phyloP scores from a whole-genome alignment of 2,329 filamentous ascomycete species.

The Diaporthe sp. region DNA sequence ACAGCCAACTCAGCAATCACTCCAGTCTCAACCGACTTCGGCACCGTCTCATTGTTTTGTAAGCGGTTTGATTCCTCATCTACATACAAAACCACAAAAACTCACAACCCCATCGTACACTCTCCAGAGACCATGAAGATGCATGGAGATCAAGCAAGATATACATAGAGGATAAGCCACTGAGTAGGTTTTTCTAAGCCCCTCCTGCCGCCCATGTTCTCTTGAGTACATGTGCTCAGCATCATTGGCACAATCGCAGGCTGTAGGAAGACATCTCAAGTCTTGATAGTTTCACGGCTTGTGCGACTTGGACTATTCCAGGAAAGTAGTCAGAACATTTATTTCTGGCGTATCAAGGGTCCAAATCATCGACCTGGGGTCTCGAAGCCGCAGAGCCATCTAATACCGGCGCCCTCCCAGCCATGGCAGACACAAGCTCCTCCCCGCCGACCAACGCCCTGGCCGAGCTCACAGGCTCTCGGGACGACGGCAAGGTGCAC shows the following conservation, averaged over 20 bases:
- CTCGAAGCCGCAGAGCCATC: background rate
- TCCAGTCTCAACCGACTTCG: background rate
- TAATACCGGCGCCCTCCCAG: background rate
- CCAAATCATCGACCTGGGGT: too few relatives aligned
- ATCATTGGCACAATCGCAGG: background rate
- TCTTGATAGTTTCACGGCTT: background rate
- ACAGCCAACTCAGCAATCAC: background rate
- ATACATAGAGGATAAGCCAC: background rate
- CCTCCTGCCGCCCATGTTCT: background rate
- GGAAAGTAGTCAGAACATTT: background rate
- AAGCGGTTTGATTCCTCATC: slow-evolving; percentile 25
- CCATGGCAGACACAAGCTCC: slow-evolving; percentile 3
- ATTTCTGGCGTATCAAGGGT: background rate
- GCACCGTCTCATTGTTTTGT: slow-evolving; percentile 20
- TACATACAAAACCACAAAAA: background rate
- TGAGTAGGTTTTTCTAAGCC: background rate
- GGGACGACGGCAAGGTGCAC: slow-evolving; percentile 35
- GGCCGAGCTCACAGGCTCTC: slow-evolving; percentile 28
- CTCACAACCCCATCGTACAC: background rate
- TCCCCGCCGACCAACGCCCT: slow-evolving; percentile 14
- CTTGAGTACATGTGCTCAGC: too few relatives aligned
- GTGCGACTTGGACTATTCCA: background rate
- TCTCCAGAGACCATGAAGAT: background rate
- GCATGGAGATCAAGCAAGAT: background rate
- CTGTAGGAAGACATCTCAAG: background rate